Evolutionary conservation across 2,329 filamentous ascomycete genomes (phyloP), one percentile per base, ranked within the genome.

Genomic region (Nemania diffusa): DNA sequence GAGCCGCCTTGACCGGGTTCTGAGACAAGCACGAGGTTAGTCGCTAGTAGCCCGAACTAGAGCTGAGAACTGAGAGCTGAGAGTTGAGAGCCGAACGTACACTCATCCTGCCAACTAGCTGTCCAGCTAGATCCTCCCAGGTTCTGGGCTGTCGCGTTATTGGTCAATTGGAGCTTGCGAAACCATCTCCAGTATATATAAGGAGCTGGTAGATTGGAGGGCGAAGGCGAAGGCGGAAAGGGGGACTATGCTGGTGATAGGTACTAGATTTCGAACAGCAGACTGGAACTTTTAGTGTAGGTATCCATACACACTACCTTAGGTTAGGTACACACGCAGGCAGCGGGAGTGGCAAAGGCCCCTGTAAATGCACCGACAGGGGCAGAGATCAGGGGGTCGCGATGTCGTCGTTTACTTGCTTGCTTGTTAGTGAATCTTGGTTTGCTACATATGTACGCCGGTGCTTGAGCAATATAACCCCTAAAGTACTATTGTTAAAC

Each of bases 1-100:
- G 88, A 73, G 87, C 87, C 69, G 90, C 94, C 84, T 99, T 99
- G 72, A 87, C 85, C 81, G 88, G 84, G 78, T 87, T 85, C 77
- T 83, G 77, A 72, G 63, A 55, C 7, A 29, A 32, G 1, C 32
- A 27, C 42, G 24, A 34, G 24, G 59, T 74, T 13, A 76, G 73
- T 26, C 68, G 73, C 52, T 55, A 69, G 57, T 52, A 64, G 70
- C 53, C 70, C 69, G 48, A 32, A 64, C n/a, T n/a, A n/a, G n/a
- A n/a, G n/a, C n/a, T n/a, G n/a, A n/a, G n/a, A n/a, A n/a, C n/a
- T n/a, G n/a, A n/a, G n/a, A n/a, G n/a, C n/a, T n/a, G 15, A 13
- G 37, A 40, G 11, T 5, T 40, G 37, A 5, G 15, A 13, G 17
- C 11, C 37, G 8, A 27, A 72, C 74, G 27, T 67, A 77, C 75